A percentile compares a stretch with the other conserved stretches of the same genome.
phyloP scores from a whole-genome alignment of 2,329 filamentous ascomycete genomes.

The Sporothrix luriei region DNA sequence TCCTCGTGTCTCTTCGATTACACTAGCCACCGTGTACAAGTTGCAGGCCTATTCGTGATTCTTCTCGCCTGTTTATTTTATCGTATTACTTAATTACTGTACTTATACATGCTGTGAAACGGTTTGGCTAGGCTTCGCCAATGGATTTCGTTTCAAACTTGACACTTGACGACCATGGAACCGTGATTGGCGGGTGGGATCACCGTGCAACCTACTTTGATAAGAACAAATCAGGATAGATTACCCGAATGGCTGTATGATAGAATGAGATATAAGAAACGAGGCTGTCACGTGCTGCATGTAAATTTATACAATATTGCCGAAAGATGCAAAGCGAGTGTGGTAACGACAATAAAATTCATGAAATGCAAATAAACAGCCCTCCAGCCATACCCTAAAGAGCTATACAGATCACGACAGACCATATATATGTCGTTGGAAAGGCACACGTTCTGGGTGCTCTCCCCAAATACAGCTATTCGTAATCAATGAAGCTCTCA shows the following conservation, averaged over 20 bases:
- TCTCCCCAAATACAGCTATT: no score
- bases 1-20: neutral
- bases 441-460: no score
- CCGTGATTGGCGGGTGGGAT: neutral
- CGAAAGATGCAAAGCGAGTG: neutral
- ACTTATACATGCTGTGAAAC: neutral
- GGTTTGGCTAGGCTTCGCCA: neutral
- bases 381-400: neutral
- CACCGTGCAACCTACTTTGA: neutral
- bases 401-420: neutral
- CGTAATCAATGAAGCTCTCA: no score
- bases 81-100: neutral
- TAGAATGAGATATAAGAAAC: neutral
- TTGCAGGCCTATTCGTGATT: neutral
- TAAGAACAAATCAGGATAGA: slow-evolving; percentile 6
- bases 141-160: neutral
- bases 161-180: neutral
- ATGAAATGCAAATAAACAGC: neutral
- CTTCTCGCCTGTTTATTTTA: neutral
- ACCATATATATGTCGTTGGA: neutral
- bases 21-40: neutral
- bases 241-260: neutral
- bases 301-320: neutral
- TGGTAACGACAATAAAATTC: neutral
- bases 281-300: neutral